These are phyloP conservation scores for Pseudoscleropodium purum DNA, from an alignment of 225 moss, liverwort and hornwort species.

Conservation along the genomic window DNA sequence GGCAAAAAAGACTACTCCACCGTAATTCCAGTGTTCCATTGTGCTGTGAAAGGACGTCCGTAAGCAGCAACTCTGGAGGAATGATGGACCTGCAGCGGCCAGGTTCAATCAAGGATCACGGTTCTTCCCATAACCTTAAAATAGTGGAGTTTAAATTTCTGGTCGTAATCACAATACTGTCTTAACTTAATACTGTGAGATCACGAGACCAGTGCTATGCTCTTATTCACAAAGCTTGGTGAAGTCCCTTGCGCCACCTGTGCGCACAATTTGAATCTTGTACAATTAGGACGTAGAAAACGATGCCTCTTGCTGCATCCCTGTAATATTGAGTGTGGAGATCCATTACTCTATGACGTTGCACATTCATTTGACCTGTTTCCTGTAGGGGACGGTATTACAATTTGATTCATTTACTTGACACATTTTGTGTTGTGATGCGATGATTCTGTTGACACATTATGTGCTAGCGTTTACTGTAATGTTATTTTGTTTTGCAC, in stretches of 20 bases:
- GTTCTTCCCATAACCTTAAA: constrained; percentile 3
- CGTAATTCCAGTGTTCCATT: background rate
- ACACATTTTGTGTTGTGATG: background rate
- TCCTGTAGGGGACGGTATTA: background rate
- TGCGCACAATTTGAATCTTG: constrained; percentile 7
- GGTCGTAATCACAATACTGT: constrained; percentile 3
- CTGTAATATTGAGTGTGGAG: constrained; percentile 12
- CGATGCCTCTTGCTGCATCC: constrained; percentile 18
- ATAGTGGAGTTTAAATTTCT: background rate
- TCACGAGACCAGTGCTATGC: background rate
- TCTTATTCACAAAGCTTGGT: background rate
- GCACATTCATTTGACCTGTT: constrained; percentile 11
- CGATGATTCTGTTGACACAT: background rate
- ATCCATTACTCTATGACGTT: constrained; percentile 6
- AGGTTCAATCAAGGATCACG: background rate
- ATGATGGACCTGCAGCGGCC: background rate
- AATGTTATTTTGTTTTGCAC: background rate
- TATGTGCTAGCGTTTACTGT: background rate
- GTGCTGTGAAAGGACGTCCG: constrained; percentile 6
- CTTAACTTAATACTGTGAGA: background rate
- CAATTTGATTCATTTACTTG: constrained; percentile 10
- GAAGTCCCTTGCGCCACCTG: background rate
- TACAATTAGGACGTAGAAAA: constrained; percentile 8
- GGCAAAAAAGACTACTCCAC: constrained; percentile 38
- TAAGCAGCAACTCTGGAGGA: background rate